phyloP scores from a whole-genome alignment of 2,329 filamentous ascomycete genomes.

The Dichotomopilus funicola region DNA sequence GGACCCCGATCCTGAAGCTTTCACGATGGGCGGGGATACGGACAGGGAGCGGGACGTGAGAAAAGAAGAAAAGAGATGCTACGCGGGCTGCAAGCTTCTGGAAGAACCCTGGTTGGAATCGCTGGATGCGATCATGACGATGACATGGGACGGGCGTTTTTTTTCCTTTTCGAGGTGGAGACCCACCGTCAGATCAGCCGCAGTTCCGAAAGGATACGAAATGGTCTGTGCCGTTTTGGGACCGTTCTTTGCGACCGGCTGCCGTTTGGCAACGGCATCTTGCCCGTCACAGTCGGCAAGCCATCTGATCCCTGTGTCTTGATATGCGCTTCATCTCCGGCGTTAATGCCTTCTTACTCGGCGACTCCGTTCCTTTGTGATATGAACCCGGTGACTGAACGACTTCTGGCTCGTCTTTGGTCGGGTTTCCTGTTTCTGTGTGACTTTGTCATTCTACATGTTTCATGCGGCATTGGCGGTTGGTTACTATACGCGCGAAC shows the following conservation, averaged over 20 bases:
- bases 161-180: background rate
- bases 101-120: background rate
- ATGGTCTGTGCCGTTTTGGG: conserved; percentile 3
- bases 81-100: background rate
- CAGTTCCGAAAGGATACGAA: conserved; percentile 4
- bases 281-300: background rate
- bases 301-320: conserved; percentile 18
- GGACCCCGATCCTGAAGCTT: conserved; percentile 10
- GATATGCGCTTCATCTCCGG: conserved; percentile 33
- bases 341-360: conserved; percentile 28
- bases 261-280: too few relatives aligned
- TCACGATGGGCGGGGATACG: background rate
- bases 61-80: background rate
- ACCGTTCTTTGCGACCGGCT: background rate
- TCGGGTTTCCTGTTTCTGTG: conserved; percentile 5
- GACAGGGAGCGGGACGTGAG: background rate
- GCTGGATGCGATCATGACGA: background rate
- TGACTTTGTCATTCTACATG: conserved; percentile 11
- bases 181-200: conserved; percentile 7
- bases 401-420: background rate
- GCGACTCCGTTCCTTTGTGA: conserved; percentile 3
- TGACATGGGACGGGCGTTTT: too few relatives aligned
- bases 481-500: background rate
- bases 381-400: background rate
- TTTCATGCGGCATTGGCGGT: conserved; percentile 12